Conservation (phyloP, 352 stramenopile species). For the Nothophytophthora sp. region DNA sequence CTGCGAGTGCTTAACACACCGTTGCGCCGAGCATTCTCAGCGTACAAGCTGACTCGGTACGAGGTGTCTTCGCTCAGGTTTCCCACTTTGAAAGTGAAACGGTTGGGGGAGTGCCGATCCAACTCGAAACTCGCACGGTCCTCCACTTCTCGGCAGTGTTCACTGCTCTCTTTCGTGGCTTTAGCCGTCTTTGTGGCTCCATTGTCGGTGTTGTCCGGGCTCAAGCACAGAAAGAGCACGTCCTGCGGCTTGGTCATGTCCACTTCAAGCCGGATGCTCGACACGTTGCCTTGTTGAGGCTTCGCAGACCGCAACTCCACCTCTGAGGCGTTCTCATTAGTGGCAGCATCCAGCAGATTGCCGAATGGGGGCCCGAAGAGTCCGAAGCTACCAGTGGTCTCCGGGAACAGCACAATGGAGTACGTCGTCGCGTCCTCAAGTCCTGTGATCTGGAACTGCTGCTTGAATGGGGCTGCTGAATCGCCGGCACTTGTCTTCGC, state of each 20-base stretch:
- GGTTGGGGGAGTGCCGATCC: slow-evolving; percentile 9
- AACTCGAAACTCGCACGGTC: slow-evolving; percentile 24
- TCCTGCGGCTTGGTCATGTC: slow-evolving; percentile 66
- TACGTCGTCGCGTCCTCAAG: slow-evolving; percentile 56
- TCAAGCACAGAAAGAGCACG: slow-evolving; percentile 49
- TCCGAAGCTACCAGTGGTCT: slow-evolving; percentile 64
- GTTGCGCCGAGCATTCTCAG: slow-evolving; percentile 58
- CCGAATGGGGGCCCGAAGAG: slow-evolving; percentile 53
- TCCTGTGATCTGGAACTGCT: slow-evolving; percentile 37
- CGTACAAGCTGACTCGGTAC: slow-evolving; percentile 48
- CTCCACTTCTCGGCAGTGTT: slow-evolving; percentile 37
- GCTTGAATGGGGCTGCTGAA: slow-evolving; percentile 9
- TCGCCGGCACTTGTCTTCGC: slow-evolving; percentile 2
- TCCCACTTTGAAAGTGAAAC: slow-evolving; percentile 39
- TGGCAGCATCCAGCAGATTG: slow-evolving; percentile 46
- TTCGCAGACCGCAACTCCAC: slow-evolving; percentile 29
- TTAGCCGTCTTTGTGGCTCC: neutral
- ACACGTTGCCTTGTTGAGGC: slow-evolving; percentile 38
- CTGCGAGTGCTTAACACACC: slow-evolving; percentile 47
- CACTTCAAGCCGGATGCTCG: slow-evolving; percentile 40
- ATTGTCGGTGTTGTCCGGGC: neutral
- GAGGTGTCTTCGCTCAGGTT: slow-evolving; percentile 61
- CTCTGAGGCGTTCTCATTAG: slow-evolving; percentile 69
- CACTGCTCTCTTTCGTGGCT: neutral
- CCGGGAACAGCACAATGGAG: slow-evolving; percentile 54